Percentiles rank a stretch among this genome's conserved stretches.
Evolutionary conservation across 1,139 yeast species (phyloP).

Genomic region (Suhomyces guaymorum): DNA sequence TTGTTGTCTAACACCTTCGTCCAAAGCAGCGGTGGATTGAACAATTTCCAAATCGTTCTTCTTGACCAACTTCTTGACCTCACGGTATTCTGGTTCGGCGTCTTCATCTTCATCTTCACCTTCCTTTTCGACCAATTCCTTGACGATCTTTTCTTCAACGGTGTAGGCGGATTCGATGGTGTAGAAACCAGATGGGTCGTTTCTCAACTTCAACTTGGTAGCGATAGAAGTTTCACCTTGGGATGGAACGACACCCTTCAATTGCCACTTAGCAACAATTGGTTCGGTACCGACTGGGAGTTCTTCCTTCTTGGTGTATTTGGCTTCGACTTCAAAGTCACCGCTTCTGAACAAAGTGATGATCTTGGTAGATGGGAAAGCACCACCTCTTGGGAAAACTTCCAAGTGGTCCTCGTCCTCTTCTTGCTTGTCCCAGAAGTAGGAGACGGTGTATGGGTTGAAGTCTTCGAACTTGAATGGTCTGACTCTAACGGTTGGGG

Average conservation of each 20-base stretch:
- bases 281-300: conserved; percentile 72
- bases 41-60: conserved; percentile 70
- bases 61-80: conserved; percentile 92
- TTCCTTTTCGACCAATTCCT: conserved; percentile 76
- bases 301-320: conserved; percentile 72
- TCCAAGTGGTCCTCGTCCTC: conserved; percentile 92
- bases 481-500: conserved; percentile 97
- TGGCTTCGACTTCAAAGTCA: conserved; percentile 85
- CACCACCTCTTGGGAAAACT: conserved; percentile 93
- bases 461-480: conserved; percentile 97
- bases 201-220: conserved; percentile 91
- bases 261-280: conserved; percentile 78
- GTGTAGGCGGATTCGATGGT: conserved; percentile 93
- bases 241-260: conserved; percentile 80
- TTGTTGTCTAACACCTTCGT: conserved; percentile 57
- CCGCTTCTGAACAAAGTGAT: conserved; percentile 90
- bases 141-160: conserved; percentile 85
- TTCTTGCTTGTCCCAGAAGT: conserved; percentile 91
- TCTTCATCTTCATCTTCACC: conserved; percentile 36
- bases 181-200: conserved; percentile 95
- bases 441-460: conserved; percentile 89
- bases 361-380: conserved; percentile 93
- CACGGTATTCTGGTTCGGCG: conserved; percentile 84
- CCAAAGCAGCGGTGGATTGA: conserved; percentile 62
- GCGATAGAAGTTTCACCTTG: conserved; percentile 80